Percentiles rank a stretch among this genome's conserved stretches.
These are phyloP conservation scores for Dissophora ornata DNA, from an alignment of 192 early-diverging fungal species.

Conservation along the genomic window DNA sequence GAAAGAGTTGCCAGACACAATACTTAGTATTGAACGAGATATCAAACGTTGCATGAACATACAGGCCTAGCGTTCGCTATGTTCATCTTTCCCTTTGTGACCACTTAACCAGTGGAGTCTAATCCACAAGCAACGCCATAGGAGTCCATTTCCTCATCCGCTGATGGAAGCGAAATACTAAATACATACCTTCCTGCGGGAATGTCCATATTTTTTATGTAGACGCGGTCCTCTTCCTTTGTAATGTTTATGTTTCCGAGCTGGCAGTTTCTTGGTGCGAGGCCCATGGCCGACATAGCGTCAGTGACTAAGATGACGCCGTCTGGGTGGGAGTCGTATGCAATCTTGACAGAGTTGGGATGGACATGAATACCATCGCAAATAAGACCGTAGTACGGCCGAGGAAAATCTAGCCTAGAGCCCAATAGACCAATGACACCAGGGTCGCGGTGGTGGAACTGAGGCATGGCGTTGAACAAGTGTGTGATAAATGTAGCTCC, in stretches of 20 bases:
- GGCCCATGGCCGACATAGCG: constrained; percentile 79
- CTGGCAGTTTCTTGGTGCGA: constrained; percentile 65
- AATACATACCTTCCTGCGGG: constrained; percentile 38
- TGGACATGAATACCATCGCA: constrained; percentile 87
- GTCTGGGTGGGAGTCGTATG: constrained; percentile 80
- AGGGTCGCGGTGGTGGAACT: constrained; percentile 90
- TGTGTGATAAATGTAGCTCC: constrained; percentile 83
- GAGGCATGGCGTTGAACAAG: constrained; percentile 88
- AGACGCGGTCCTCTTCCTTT: constrained; percentile 35
- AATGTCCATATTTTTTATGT: constrained; percentile 17
- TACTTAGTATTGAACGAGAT: constrained; percentile 23
- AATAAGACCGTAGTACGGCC: constrained; percentile 87
- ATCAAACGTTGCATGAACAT: constrained; percentile 32
- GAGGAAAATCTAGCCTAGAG: constrained; percentile 56
- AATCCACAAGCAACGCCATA: too few relatives aligned
- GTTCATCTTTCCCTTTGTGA: too few relatives aligned
- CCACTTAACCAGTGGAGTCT: too few relatives aligned
- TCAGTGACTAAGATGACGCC: constrained; percentile 87
- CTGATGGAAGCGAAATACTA: too few relatives aligned
- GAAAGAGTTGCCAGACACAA: not conserved
- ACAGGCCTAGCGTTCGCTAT: too few relatives aligned
- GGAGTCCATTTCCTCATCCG: too few relatives aligned
- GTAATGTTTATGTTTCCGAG: constrained; percentile 43
- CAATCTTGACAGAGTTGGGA: constrained; percentile 83
- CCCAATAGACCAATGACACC: constrained; percentile 83